Base-by-base conservation (phyloP, 257 asterid genomes). In the Cordia subcordata region DNA sequence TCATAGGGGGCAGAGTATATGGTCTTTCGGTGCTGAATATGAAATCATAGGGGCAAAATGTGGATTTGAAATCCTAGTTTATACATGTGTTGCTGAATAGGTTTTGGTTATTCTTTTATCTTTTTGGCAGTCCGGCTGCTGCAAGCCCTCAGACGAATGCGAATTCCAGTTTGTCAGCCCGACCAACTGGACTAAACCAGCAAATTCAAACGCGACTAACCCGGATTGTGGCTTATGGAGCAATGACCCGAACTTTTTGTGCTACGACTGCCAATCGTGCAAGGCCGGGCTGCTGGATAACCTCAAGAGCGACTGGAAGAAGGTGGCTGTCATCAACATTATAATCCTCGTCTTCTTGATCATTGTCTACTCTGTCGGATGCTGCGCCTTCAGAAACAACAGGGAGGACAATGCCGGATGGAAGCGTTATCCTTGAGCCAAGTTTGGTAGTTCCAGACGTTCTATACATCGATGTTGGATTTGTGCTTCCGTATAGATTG, bases 251-350 rank as follows among this genome's bases (percentile, higher is more conserved):
- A 78, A 19, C 0, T 3, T 3, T 0, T 50, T 92, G 65, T 92
- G 99, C 88, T 92, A 84, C 64, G 44, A 38, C 63, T 92, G 99
- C 71, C 46, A 79, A 39, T 76, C 99, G 0, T 92, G 99, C 85
- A 88, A 84, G 72, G 99, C 96, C 0, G 99, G 99, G 53, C 72
- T 92, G 40, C 82, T 92, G 59, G 99, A 86, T 65, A 88, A 86
- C 77, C 40, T 88, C 57, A 92, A 86, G 91, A 79, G 80, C 12
- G 82, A 81, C 60, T 88, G 96, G 99, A 92, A 76, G 68, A 88
- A 50, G 75, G 87, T 81, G 67, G 95, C 99, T 8, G 67, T 86
- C 16, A 58, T 92, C 68, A 88, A 88, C 78, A 65, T 81, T 58
- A 49, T 84, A 22, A 75, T 86, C 76, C 91, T 89, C 46, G 76